phyloP scores from a whole-genome alignment of 202 grass and related monocot genomes.

The Zoysia matrella region DNA sequence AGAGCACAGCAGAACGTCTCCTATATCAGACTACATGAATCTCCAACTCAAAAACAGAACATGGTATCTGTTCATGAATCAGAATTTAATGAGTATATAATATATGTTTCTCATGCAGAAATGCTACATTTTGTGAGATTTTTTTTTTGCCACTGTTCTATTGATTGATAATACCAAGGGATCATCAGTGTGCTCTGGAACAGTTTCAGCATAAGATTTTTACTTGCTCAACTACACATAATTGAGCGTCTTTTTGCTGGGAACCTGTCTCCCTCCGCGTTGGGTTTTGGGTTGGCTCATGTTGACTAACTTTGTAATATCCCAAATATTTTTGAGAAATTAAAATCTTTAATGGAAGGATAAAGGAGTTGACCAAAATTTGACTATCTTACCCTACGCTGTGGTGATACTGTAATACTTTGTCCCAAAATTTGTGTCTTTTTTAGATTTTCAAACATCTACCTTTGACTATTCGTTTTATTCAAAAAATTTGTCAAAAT shows the following conservation, averaged over 20 bases:
- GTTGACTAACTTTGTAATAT: not conserved
- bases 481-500: too few species aligned
- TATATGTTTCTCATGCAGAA: not conserved
- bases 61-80: not conserved
- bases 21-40: not conserved
- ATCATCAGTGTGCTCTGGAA: slow-evolving; percentile 25
- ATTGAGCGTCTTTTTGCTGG: not conserved
- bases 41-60: not conserved
- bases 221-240: not conserved
- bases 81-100: slow-evolving; percentile 20
- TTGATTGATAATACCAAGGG: not conserved
- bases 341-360: too few species aligned
- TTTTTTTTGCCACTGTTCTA: not conserved
- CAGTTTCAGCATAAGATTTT: slow-evolving; percentile 3
- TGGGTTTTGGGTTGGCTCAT: not conserved
- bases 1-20: not conserved
- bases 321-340: too few species aligned
- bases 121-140: slow-evolving; percentile 7
- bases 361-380: too few species aligned
- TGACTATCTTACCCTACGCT: too few species aligned
- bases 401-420: too few species aligned
- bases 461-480: too few species aligned
- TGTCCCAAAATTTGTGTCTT: too few species aligned
- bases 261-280: not conserved
- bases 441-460: too few species aligned